phyloP scores from a whole-genome alignment of 257 asterid genomes.

The Scutellaria barbata region DNA sequence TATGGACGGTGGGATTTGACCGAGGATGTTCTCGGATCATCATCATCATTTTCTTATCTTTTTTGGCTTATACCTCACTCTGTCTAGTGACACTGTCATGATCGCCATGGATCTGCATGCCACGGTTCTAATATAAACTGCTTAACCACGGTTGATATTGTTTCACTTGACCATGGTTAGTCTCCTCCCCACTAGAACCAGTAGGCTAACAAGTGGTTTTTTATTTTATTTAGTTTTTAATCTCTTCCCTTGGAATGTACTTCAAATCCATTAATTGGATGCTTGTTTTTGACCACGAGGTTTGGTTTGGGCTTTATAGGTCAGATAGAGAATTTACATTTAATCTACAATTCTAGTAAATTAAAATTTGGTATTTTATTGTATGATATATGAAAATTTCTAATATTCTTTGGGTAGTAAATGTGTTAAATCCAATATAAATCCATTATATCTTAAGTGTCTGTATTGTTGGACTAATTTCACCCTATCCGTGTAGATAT shows the following conservation, averaged over 20 bases:
- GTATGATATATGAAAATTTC: no score
- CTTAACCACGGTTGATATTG: slow-evolving; percentile 50
- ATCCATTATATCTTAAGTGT: no score
- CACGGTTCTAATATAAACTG: slow-evolving; percentile 51
- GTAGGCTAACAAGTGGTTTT: slow-evolving; percentile 35
- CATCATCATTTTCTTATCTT: slow-evolving; percentile 44
- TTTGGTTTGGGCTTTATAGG: slow-evolving; percentile 23
- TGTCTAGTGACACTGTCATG: slow-evolving; percentile 46
- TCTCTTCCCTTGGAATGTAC: slow-evolving; percentile 46
- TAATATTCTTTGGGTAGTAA: no score
- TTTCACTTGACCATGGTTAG: slow-evolving; percentile 44
- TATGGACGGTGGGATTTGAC: slow-evolving; percentile 72
- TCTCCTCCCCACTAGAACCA: slow-evolving; percentile 31
- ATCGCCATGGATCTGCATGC: slow-evolving; percentile 41
- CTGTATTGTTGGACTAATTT: no score
- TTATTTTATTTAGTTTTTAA: no score
- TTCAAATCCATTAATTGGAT: slow-evolving; percentile 32
- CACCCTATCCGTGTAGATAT: no score
- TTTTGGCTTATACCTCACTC: slow-evolving; percentile 17
- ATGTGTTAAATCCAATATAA: no score
- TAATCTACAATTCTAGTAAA: no score
- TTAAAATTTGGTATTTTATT: no score
- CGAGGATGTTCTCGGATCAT: slow-evolving; percentile 57
- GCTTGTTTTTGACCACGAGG: slow-evolving; percentile 35
- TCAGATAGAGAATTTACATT: background rate